Conservation (phyloP, 495 filamentous ascomycete species). For the Hyaloscypha variabilis region DNA sequence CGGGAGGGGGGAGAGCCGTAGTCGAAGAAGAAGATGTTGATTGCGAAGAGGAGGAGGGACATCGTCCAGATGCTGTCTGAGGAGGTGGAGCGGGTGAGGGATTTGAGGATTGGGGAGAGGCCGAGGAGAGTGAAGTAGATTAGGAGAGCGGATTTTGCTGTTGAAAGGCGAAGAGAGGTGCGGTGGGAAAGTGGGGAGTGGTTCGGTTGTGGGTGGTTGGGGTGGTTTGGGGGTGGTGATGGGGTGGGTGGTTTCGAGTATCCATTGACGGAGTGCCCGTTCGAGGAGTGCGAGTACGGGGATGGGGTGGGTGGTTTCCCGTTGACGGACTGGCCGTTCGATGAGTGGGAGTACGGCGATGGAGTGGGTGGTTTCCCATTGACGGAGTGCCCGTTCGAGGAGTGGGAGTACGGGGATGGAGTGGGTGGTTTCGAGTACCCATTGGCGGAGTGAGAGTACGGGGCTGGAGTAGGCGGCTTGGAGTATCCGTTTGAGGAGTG, state of each 20-base stretch:
- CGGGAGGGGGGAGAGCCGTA: constrained; percentile 59
- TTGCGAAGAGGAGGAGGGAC: constrained; percentile 86
- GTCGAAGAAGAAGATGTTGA: constrained; percentile 98
- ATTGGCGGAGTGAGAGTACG: constrained; percentile 22
- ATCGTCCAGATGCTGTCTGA: constrained; percentile 96
- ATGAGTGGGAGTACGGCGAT: too few species aligned
- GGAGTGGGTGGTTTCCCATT: too few species aligned
- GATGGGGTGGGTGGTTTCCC: too few species aligned
- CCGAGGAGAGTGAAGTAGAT: constrained; percentile 93
- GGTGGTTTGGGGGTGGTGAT: constrained; percentile 31
- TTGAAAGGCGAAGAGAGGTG: constrained; percentile 62
- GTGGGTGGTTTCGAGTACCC: too few species aligned
- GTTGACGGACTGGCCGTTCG: too few species aligned
- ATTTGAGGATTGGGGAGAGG: constrained; percentile 91
- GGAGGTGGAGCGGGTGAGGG: constrained; percentile 85
- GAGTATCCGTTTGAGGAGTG: too few species aligned
- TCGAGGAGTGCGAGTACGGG: too few species aligned
- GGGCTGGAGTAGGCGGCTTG: constrained; percentile 5
- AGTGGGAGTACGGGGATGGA: too few species aligned
- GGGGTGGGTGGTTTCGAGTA: too few species aligned
- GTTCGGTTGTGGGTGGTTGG: constrained; percentile 20
- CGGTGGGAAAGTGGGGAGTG: constrained; percentile 53
- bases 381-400: too few species aligned
- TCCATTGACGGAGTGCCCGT: too few species aligned
- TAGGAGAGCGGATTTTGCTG: constrained; percentile 82